Conservation (phyloP, 805 yeast genomes). For the Candida koratica region DNA sequence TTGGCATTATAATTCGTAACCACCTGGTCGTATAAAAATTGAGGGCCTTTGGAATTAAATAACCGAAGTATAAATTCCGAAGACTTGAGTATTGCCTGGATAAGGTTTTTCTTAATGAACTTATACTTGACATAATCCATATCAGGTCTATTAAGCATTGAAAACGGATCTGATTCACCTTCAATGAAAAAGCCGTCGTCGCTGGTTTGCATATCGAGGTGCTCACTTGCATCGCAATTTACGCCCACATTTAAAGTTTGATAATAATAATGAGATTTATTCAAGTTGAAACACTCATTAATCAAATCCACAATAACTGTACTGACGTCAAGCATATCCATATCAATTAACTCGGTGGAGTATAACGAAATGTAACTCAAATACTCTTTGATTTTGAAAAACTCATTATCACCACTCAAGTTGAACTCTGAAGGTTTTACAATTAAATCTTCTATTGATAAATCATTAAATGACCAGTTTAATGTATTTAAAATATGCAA, state of each 20-base stretch:
- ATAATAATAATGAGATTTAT: constrained; percentile 19
- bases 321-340: constrained; percentile 25
- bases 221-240: constrained; percentile 1
- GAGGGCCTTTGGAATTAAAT: constrained; percentile 29
- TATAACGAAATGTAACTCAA: constrained; percentile 47
- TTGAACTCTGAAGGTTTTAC: constrained; percentile 33
- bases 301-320: constrained; percentile 30
- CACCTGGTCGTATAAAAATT: constrained; percentile 22
- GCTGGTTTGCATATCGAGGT: not conserved
- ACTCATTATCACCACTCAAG: constrained; percentile 22
- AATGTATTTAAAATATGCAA: constrained; percentile 39
- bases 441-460: constrained; percentile 43
- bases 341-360: constrained; percentile 42
- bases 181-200: constrained; percentile 13
- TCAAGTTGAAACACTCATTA: constrained; percentile 27
- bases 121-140: constrained; percentile 18
- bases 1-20: constrained; percentile 10
- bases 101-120: constrained; percentile 24
- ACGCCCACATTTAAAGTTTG: constrained; percentile 21
- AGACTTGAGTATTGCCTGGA: constrained; percentile 24
- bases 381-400: constrained; percentile 47
- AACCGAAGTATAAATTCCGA: constrained; percentile 26
- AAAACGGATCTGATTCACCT: not conserved
- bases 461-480: constrained; percentile 68
- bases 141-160: not conserved